Evolutionary conservation across 495 filamentous ascomycete species (phyloP).

Genomic region (Podospora pseudocomata): DNA sequence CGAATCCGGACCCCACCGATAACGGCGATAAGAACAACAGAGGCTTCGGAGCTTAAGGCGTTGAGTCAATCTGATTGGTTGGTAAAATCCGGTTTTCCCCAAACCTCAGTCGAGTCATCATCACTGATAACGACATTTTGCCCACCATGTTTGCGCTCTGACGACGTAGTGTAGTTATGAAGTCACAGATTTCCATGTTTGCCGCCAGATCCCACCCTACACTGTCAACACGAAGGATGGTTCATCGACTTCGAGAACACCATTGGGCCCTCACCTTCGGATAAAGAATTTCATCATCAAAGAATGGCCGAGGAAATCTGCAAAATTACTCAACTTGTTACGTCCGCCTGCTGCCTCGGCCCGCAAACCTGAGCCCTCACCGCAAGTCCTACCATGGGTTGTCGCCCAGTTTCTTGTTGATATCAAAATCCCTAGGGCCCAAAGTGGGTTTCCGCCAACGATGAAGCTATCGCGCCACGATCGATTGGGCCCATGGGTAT

Average conservation of each 20-base stretch:
- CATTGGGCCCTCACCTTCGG: background rate
- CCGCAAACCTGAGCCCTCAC: background rate
- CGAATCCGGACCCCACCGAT: conserved; percentile 7
- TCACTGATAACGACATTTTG: background rate
- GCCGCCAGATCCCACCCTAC: background rate
- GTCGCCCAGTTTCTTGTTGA: background rate
- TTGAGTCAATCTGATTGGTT: background rate
- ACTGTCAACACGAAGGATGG: background rate
- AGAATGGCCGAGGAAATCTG: background rate
- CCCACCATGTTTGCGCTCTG: background rate
- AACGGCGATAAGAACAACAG: background rate
- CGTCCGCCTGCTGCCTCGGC: background rate
- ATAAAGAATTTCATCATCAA: background rate
- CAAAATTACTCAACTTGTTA: conserved; percentile 2
- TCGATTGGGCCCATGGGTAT: background rate
- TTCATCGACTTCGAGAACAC: background rate
- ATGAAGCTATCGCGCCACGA: background rate
- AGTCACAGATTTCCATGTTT: background rate
- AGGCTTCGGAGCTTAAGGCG: background rate
- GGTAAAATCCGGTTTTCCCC: background rate
- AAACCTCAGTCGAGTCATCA: background rate
- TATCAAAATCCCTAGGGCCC: background rate
- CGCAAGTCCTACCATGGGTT: conserved; percentile 1
- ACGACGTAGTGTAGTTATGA: background rate
- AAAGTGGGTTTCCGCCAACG: background rate